These are phyloP conservation scores for Hypoxylon lenormandii DNA, from an alignment of 495 filamentous ascomycete genomes.

Conservation along the genomic window DNA sequence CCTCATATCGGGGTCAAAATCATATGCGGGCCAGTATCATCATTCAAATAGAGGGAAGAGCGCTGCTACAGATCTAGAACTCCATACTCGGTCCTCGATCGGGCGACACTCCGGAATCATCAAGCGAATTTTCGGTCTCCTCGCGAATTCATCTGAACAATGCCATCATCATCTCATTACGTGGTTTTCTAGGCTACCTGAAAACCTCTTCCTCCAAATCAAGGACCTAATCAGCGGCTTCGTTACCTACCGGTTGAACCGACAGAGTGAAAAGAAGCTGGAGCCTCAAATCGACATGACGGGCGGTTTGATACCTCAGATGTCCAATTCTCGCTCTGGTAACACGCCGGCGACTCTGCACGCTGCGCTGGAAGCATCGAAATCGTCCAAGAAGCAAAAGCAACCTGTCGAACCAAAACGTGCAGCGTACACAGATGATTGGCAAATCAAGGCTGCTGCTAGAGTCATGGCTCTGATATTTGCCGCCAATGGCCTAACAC, in stretches of 20 bases:
- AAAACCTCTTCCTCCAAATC: conserved; percentile 73
- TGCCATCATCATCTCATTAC: conserved; percentile 86
- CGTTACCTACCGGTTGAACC: conserved; percentile 81
- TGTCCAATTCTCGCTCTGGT: conserved; percentile 69
- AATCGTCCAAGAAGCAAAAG: conserved; percentile 52
- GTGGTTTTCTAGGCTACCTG: conserved; percentile 82
- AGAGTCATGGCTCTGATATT: conserved; percentile 86
- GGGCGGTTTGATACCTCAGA: conserved; percentile 76
- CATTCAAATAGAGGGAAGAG: conserved; percentile 47
- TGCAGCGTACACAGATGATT: conserved; percentile 82
- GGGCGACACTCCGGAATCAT: conserved; percentile 80
- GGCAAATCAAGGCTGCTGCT: conserved; percentile 87
- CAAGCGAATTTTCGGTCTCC: conserved; percentile 83
- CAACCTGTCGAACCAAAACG: conserved; percentile 66
- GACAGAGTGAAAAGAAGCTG: conserved; percentile 76
- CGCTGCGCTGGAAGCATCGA: conserved; percentile 73
- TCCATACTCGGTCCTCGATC: conserved; percentile 18
- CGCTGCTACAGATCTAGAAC: conserved; percentile 44
- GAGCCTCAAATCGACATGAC: conserved; percentile 68
- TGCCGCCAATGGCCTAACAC: conserved; percentile 76
- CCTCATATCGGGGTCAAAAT: conserved; percentile 64
- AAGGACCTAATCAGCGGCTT: conserved; percentile 84
- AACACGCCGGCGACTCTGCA: conserved; percentile 76
- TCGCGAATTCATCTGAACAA: conserved; percentile 78
- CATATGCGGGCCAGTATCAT: conserved; percentile 50